These are phyloP conservation scores for Priceomyces melissophilus DNA, from an alignment of 805 yeast genomes.

Conservation along the genomic window DNA sequence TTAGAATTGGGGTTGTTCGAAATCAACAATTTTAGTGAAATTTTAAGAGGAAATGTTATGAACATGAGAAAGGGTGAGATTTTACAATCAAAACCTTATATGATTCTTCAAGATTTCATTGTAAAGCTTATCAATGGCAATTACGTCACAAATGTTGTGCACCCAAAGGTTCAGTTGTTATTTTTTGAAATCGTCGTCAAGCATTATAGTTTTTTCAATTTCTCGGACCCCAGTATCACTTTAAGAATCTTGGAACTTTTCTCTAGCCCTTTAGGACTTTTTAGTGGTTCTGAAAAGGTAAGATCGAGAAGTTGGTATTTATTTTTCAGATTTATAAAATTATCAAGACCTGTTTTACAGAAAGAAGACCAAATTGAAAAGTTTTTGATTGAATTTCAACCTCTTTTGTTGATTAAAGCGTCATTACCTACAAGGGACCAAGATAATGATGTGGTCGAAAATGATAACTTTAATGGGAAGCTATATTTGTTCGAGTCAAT, in stretches of 20 bases:
- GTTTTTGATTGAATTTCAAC: slow-evolving; percentile 57
- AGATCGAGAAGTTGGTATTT: slow-evolving; percentile 87
- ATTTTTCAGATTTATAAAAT: slow-evolving; percentile 75
- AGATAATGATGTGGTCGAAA: slow-evolving; percentile 45
- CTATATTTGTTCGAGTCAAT: slow-evolving; percentile 80
- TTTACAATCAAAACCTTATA: slow-evolving; percentile 60
- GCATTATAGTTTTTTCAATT: slow-evolving; percentile 61
- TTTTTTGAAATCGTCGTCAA: slow-evolving; percentile 85
- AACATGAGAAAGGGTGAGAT: slow-evolving; percentile 66
- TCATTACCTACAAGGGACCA: slow-evolving; percentile 54
- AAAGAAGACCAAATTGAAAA: slow-evolving; percentile 46
- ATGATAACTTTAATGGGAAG: slow-evolving; percentile 70
- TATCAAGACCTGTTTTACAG: slow-evolving; percentile 60
- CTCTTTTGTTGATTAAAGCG: slow-evolving; percentile 62
- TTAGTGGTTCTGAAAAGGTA: slow-evolving; percentile 69
- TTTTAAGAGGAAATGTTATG: slow-evolving; percentile 73
- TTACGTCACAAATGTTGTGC: slow-evolving; percentile 49
- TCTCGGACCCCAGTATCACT: slow-evolving; percentile 46
- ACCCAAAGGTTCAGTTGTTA: slow-evolving; percentile 76
- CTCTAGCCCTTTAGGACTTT: slow-evolving; percentile 77
- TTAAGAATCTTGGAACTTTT: slow-evolving; percentile 70
- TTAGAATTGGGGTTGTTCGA: slow-evolving; percentile 86
- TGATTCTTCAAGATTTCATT: slow-evolving; percentile 60
- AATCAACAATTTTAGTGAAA: slow-evolving; percentile 73
- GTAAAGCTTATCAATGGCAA: slow-evolving; percentile 50